A percentile compares a stretch with the other conserved stretches of the same genome.
phyloP scores from a whole-genome alignment of 177 flowering plant species.

The Vitis hybrid region DNA sequence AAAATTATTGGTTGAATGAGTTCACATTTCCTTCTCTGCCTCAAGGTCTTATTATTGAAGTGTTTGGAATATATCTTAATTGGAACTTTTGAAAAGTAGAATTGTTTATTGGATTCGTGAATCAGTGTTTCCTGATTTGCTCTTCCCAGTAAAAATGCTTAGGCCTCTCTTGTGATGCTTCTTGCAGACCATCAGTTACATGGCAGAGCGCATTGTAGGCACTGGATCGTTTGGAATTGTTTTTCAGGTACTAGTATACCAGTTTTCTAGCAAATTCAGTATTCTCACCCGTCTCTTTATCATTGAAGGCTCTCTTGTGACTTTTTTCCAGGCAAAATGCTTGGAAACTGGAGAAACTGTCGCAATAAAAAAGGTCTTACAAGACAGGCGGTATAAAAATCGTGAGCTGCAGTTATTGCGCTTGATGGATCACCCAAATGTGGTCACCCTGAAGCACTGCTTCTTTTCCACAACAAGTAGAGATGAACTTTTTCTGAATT shows the following conservation, averaged over 20 bases:
- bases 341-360: conserved; percentile 85
- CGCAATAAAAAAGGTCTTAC: conserved; percentile 85
- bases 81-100: neutral
- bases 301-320: neutral
- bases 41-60: too few species aligned
- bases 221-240: conserved; percentile 91
- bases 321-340: conserved; percentile 68
- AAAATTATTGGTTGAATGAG: too few species aligned
- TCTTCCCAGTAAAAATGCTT: neutral
- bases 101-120: neutral
- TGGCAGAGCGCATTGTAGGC: conserved; percentile 95
- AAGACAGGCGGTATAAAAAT: conserved; percentile 79
- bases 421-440: conserved; percentile 81
- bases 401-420: conserved; percentile 87
- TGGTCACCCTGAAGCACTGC: conserved; percentile 72
- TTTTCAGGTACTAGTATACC: conserved; percentile 57
- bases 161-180: conserved; percentile 5
- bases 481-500: conserved; percentile 76
- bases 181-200: conserved; percentile 58
- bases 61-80: neutral
- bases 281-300: neutral
- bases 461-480: conserved; percentile 84
- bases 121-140: neutral
- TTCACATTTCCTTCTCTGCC: too few species aligned
- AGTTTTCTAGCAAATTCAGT: neutral